Percentiles rank a stretch among this genome's conserved stretches.
These are phyloP conservation scores for Mortierella sp. DNA, from an alignment of 371 early-diverging fungal genomes.

Conservation along the genomic window DNA sequence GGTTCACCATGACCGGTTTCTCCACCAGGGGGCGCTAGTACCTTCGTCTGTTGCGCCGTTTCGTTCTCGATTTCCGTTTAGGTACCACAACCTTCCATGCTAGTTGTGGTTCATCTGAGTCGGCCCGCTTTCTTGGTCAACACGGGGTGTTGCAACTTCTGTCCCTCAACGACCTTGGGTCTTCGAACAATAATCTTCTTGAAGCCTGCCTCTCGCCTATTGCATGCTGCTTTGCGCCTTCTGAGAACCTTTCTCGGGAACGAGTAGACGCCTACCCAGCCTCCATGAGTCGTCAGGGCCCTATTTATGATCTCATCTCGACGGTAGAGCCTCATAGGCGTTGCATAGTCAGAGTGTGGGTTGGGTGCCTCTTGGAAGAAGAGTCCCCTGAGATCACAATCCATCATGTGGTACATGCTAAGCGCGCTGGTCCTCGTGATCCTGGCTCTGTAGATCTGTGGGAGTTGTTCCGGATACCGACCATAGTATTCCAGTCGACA, in stretches of 20 bases:
- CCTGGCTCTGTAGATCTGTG: background rate
- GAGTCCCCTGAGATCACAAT: constrained; percentile 2
- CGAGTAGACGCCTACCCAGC: constrained; percentile 27
- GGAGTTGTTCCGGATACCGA: constrained; percentile 4
- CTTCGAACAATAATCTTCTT: too few species aligned
- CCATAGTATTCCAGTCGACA: constrained; percentile 21
- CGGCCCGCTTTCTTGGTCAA: too few species aligned
- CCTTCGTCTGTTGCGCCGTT: too few species aligned
- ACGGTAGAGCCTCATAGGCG: constrained; percentile 17
- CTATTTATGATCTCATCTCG: background rate
- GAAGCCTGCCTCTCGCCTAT: background rate
- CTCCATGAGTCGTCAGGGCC: constrained; percentile 20
- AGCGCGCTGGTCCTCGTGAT: constrained; percentile 16
- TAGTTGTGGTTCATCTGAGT: too few species aligned
- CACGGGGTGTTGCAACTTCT: too few species aligned
- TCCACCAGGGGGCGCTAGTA: too few species aligned
- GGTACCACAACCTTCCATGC: too few species aligned
- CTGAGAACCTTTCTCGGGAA: background rate
- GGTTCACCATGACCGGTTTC: too few species aligned
- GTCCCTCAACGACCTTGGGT: too few species aligned
- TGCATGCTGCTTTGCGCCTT: background rate
- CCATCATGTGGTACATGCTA: constrained; percentile 1
- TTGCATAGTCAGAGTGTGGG: constrained; percentile 4
- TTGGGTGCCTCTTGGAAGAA: constrained; percentile 8
- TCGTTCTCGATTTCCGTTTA: too few species aligned